Evolutionary conservation across 2,329 filamentous ascomycete genomes (phyloP).

Genomic region (Alternaria consortialis): DNA sequence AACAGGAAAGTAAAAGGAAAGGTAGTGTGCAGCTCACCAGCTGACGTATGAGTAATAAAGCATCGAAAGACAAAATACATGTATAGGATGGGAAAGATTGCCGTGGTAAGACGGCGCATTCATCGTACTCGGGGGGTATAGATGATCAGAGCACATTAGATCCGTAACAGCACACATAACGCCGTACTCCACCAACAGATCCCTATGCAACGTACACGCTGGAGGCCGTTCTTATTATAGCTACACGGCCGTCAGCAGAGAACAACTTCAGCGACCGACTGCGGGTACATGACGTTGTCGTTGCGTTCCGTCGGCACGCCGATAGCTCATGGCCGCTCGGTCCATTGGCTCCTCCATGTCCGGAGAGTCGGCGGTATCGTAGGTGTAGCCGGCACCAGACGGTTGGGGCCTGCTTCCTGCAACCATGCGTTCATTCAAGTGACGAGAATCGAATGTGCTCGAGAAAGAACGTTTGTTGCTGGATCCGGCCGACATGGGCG

Average conservation of each 20-base stretch:
- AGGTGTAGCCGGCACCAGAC: conserved; percentile 39
- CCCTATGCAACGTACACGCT: conserved; percentile 3
- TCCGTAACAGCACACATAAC: conserved; percentile 23
- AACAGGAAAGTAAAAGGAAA: conserved; percentile 3
- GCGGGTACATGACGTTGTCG: conserved; percentile 50
- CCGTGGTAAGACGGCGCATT: conserved; percentile 22
- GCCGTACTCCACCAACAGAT: conserved; percentile 24
- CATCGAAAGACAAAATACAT: background rate
- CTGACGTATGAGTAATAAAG: conserved; percentile 8
- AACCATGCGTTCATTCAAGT: conserved; percentile 55
- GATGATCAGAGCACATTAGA: conserved; percentile 25
- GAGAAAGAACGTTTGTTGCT: conserved; percentile 58
- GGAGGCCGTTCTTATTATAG: conserved; percentile 1
- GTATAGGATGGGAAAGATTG: background rate
- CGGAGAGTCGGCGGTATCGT: conserved; percentile 47
- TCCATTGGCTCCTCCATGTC: conserved; percentile 54
- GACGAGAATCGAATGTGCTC: conserved; percentile 55
- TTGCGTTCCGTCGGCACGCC: conserved; percentile 57
- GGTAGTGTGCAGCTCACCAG: conserved; percentile 4
- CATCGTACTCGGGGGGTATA: conserved; percentile 30
- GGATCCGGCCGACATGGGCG: conserved; percentile 37
- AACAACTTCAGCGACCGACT: conserved; percentile 34
- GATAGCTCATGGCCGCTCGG: conserved; percentile 55
- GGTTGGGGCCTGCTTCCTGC: conserved; percentile 56
- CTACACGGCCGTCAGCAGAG: conserved; percentile 17